Evolutionary conservation across 345 rosid genomes (phyloP).

Genomic region (thale cress (Arabidopsis thaliana)): TAIR10.1 NC_003070.9:4259501-4260000

Average conservation of each 20-base stretch:
- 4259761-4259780: conserved; percentile 32
- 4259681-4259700: neutral
- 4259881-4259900: no score
- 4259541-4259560: conserved; percentile 41
- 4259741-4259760: conserved; percentile 17
- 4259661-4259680: neutral
- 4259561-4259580: conserved; percentile 2
- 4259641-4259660: no score
- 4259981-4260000: no score
- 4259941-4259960: no score
- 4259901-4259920: no score
- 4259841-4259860: no score
- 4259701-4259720: conserved; percentile 24
- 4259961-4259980: no score
- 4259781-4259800: conserved; percentile 29
- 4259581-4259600: neutral
- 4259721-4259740: conserved; percentile 38
- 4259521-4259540: conserved; percentile 31
- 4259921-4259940: no score
- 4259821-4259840: no score
- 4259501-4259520: conserved; percentile 27
- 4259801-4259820: conserved; percentile 14
- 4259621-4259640: neutral
- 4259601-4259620: neutral
- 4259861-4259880: no score